Base-by-base conservation (phyloP, 2,329 filamentous ascomycete species). In the Lomentospora prolificans region DNA sequence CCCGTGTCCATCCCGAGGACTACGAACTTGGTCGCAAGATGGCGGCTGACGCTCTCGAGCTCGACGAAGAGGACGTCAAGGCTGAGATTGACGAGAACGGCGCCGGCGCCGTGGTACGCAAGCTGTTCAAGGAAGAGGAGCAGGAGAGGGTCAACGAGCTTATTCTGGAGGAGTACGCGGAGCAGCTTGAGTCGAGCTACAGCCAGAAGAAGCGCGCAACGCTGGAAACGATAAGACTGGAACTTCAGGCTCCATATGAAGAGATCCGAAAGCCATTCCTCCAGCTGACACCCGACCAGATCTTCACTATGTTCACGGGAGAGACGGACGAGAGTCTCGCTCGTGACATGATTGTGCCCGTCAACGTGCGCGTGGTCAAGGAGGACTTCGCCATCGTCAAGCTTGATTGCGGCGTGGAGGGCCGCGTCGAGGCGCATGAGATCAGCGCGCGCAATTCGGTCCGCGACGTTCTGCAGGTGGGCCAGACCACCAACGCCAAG, bases 21-120 rank as follows among this genome's bases (percentile, higher is more conserved):
- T 99, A 99, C 70, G 94, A 99, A 63, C 85, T 99, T 59, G 94
- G 90, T 51, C 89, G 92, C 63, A 99, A 99, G 73, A 97, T 99
- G 86, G 94, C 94, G 19, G 94, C 94, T 3, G 94, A 99, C 75
- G 94, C 94, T 14, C 77, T 99, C 51, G 92, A 96, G 67, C 79
- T 99, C 61, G 94, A 99, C 63, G 94, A 99, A 71, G 94, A 99
- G 73, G 94, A 99, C 64, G 90, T 99, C 67, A 95, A 96, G 70
- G 90, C 88, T 1, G 91, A 97, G 72, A 87, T 87, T 4, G 89
- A 95, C 61, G 90, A 96, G 65, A 89, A 90, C 60, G 94, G 94
- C 0, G 79, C 87, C 0, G 90, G 89, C 14, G 94, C 92, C 6
- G 91, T 97, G 62, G 89, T 99, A 55, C 86, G 91, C 60, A 95